Conservation (phyloP, 2,329 filamentous ascomycete species). For the Hortaea werneckii region DNA sequence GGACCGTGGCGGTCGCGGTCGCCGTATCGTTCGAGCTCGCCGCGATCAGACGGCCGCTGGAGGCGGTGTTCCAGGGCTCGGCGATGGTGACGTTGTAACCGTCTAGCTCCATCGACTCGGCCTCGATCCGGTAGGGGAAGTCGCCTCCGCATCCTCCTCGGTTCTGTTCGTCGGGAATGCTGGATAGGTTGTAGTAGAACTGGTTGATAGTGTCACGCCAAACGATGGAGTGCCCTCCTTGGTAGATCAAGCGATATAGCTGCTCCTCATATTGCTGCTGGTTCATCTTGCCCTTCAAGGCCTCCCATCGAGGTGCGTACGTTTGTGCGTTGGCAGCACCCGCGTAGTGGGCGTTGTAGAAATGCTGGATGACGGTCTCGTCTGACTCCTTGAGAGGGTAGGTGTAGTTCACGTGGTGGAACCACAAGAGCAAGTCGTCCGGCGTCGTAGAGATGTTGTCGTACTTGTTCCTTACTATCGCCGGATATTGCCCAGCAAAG, state of each 20-base stretch:
- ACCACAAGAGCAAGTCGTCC: slow-evolving; percentile 57
- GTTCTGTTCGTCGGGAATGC: slow-evolving; percentile 46
- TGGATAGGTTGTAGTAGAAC: slow-evolving; percentile 53
- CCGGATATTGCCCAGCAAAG: slow-evolving; percentile 55
- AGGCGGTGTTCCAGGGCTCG: slow-evolving; percentile 45
- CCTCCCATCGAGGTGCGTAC: slow-evolving; percentile 46
- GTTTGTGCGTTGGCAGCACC: slow-evolving; percentile 51
- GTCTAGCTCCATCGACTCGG: slow-evolving; percentile 52
- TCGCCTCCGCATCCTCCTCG: slow-evolving; percentile 47
- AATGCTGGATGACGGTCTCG: slow-evolving; percentile 58
- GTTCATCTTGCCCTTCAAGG: slow-evolving; percentile 48
- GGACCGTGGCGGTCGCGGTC: slow-evolving; percentile 46
- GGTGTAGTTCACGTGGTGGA: slow-evolving; percentile 63
- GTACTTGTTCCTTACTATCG: slow-evolving; percentile 47
- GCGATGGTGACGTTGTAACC: slow-evolving; percentile 48
- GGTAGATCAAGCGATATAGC: slow-evolving; percentile 50
- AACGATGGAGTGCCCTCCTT: slow-evolving; percentile 59
- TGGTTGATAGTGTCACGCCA: slow-evolving; percentile 59
- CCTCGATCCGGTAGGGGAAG: slow-evolving; percentile 58
- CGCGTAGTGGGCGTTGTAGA: slow-evolving; percentile 53
- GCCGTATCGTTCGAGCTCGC: slow-evolving; percentile 46
- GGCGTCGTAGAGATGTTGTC: slow-evolving; percentile 55
- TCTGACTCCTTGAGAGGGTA: slow-evolving; percentile 47
- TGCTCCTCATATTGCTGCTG: slow-evolving; percentile 49
- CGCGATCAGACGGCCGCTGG: slow-evolving; percentile 48